These are phyloP conservation scores for Trichoderma asperelloides DNA, from an alignment of 495 filamentous ascomycete genomes.

Conservation along the genomic window DNA sequence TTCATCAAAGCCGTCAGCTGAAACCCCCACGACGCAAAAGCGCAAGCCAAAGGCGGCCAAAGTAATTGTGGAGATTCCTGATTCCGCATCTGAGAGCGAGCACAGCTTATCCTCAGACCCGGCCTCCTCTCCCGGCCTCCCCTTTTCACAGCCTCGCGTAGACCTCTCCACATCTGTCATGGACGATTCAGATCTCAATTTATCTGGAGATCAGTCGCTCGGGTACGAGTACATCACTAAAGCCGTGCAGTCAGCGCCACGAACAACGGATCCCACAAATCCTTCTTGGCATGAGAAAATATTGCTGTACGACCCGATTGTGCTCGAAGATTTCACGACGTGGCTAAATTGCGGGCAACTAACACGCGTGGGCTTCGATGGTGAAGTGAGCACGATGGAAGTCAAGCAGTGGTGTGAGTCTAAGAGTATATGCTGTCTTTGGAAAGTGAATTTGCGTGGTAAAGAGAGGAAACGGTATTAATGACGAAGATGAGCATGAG, in stretches of 20 bases:
- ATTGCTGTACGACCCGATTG: conserved; percentile 84
- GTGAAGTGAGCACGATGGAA: conserved; percentile 46
- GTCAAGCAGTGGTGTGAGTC: conserved; percentile 84
- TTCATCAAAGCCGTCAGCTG: conserved; percentile 10
- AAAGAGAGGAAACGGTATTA: conserved; percentile 41
- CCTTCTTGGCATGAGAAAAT: conserved; percentile 86
- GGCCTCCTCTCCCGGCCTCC: conserved; percentile 24
- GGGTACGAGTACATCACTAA: conserved; percentile 56
- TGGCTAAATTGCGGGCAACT: conserved; percentile 77
- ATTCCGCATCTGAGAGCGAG: conserved; percentile 43
- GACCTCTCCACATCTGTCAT: conserved; percentile 24
- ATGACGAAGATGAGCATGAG: background rate
- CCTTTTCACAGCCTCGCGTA: conserved; percentile 27
- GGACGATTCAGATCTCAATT: conserved; percentile 31
- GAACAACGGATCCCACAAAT: conserved; percentile 35
- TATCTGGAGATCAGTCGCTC: conserved; percentile 28
- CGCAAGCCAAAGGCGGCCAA: conserved; percentile 16
- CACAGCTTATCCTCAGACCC: conserved; percentile 18
- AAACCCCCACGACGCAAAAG: conserved; percentile 13
- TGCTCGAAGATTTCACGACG: conserved; percentile 73
- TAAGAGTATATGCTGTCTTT: conserved; percentile 67
- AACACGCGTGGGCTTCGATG: conserved; percentile 50
- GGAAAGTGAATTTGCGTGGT: conserved; percentile 37
- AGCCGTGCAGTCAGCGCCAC: conserved; percentile 47
- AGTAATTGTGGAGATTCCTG: conserved; percentile 50